Base-by-base conservation (phyloP, 208 protist genomes). In the Trypanosoma boissoni region DNA sequence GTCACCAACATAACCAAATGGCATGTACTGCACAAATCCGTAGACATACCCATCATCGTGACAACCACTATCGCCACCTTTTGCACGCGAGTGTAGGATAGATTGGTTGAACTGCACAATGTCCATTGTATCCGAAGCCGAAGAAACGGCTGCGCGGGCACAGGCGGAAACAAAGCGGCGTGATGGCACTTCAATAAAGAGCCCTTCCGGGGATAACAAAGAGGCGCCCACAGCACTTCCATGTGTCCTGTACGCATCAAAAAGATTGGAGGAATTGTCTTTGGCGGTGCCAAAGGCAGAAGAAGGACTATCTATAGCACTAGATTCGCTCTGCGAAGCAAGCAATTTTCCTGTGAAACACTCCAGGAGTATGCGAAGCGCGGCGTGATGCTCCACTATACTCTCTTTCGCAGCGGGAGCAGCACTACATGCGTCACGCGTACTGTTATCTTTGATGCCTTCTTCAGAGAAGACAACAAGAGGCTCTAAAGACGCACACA, bases 131-230 rank as follows among this genome's bases (percentile, higher is more conserved):
- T 41, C 14, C 8, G 27, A 3, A 44, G 49, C 29, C 3, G 44
- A 31, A 41, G 18, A 48, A 1, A n/a, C 18, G 0, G 60, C 58
- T 8, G 60, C 66, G 58, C 57, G 66, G 20, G 59, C 51, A n/a
- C 63, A 78, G 3, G 65, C 65, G 39, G 58, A 59, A 27, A 69
- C 55, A 60, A 76, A 89, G 0, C 48, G 37, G 2, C 39, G 18
- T 8, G 77, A 78, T 3, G 86, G 82, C 16, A 89, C 66, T 26
- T 82, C 64, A 9, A 92, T 5, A 68, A 74, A 92, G 43, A 86
- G 58, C n/a, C 85, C 85, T 24, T 86, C 78, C 26, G 68, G 73
- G 1, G 76, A 61, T 9, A 86, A 52, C 9, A 64, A 27, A 67
- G 70, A 42, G 42, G 43, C 12, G 23, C 23, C 34, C n/a, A 27